Percentiles rank a stretch among this genome's conserved stretches.
These are phyloP conservation scores for Trichosporon sp. DNA, from an alignment of 1,284 basidiomycete genomes.

Conservation along the genomic window DNA sequence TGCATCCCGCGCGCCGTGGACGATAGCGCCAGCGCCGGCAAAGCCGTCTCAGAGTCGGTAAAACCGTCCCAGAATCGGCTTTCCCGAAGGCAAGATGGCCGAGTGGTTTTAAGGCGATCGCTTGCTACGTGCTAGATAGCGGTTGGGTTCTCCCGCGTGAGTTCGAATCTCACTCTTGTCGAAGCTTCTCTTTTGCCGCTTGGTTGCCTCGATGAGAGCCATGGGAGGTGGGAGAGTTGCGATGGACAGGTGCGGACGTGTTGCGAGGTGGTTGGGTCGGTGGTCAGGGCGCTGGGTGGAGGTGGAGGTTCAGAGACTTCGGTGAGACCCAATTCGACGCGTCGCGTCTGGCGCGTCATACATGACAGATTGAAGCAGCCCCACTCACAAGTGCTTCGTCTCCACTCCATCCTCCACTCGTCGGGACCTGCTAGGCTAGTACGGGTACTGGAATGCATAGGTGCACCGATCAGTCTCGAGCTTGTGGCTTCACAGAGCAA, in stretches of 20 bases:
- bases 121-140: constrained; percentile 12
- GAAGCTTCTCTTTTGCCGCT: constrained; percentile 8
- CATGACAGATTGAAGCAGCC: too few relatives aligned
- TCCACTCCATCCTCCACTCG: too few relatives aligned
- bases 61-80: background rate
- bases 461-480: too few relatives aligned
- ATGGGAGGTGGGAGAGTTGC: background rate
- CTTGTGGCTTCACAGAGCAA: too few relatives aligned
- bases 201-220: background rate
- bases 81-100: background rate
- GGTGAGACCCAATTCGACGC: background rate
- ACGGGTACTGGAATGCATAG: too few relatives aligned
- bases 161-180: constrained; percentile 19
- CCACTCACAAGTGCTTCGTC: too few relatives aligned
- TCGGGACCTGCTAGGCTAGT: too few relatives aligned
- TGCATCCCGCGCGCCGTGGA: background rate
- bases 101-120: constrained; percentile 15
- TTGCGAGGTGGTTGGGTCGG: background rate
- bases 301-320: background rate
- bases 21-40: background rate
- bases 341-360: too few relatives aligned
- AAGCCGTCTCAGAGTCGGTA: background rate
- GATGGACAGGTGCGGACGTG: background rate
- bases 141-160: constrained; percentile 18
- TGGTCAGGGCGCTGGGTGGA: background rate